Percentiles rank a stretch among this genome's conserved stretches.
These are phyloP conservation scores for Testicularia cyperi DNA, from an alignment of 1,284 basidiomycete genomes.

Conservation along the genomic window DNA sequence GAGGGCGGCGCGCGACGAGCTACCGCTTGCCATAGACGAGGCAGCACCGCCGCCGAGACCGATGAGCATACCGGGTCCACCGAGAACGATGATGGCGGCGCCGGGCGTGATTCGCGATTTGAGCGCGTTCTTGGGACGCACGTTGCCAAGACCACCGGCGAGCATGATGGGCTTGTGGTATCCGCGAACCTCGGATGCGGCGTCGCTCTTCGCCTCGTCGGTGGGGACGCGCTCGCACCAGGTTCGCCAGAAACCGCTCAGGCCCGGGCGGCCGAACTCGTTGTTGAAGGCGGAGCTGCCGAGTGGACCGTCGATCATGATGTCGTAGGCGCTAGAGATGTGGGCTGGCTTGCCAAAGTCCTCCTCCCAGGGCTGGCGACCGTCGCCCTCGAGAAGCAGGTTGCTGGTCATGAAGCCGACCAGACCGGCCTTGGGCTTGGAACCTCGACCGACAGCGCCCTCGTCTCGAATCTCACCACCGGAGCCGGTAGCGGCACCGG, in stretches of 20 bases:
- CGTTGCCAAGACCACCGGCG: constrained; percentile 92
- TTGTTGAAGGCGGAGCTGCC: constrained; percentile 97
- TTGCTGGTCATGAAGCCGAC: constrained; percentile 94
- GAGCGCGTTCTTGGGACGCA: constrained; percentile 63
- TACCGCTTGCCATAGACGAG: constrained; percentile 73
- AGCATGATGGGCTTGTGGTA: constrained; percentile 99
- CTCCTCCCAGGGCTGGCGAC: constrained; percentile 53
- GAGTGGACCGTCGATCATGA: constrained; percentile 95
- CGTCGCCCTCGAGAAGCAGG: constrained; percentile 62
- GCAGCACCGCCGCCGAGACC: constrained; percentile 95
- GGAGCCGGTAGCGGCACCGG: constrained; percentile 94
- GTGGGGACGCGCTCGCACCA: constrained; percentile 52
- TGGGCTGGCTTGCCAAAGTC: constrained; percentile 79
- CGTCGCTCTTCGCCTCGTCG: no score
- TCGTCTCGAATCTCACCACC: constrained; percentile 98
- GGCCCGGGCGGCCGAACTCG: constrained; percentile 88
- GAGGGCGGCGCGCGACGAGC: constrained; percentile 77
- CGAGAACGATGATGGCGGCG: constrained; percentile 76
- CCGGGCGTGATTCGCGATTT: constrained; percentile 53
- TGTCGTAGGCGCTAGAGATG: constrained; percentile 89
- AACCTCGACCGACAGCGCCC: constrained; percentile 90
- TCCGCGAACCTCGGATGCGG: constrained; percentile 71
- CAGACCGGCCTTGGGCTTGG: constrained; percentile 93
- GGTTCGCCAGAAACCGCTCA: constrained; percentile 64
- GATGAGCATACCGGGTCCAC: constrained; percentile 94